These are phyloP conservation scores for Phytopythium aichiense DNA, from an alignment of 352 stramenopile species.

Conservation along the genomic window DNA sequence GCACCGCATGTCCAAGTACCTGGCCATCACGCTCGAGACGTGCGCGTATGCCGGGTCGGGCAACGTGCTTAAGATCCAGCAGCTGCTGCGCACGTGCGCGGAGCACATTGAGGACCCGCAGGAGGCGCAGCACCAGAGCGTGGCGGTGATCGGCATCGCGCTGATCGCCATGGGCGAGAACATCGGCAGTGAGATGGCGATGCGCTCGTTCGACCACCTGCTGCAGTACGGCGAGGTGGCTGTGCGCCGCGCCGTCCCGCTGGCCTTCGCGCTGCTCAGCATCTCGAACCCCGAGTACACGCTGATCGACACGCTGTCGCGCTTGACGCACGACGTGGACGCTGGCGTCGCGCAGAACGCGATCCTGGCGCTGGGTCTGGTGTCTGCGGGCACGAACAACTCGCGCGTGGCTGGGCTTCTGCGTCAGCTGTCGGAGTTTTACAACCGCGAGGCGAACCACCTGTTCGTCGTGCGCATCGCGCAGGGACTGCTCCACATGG, in stretches of 20 bases:
- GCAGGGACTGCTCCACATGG: constrained; percentile 98
- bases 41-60: constrained; percentile 98
- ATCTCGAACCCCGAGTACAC: constrained; percentile 98
- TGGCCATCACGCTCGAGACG: constrained; percentile 96
- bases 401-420: constrained; percentile 97
- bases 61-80: constrained; percentile 98
- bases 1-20: constrained; percentile 96
- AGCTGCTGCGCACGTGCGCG: constrained; percentile 96
- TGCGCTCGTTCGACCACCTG: constrained; percentile 98
- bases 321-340: constrained; percentile 98
- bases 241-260: constrained; percentile 95
- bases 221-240: constrained; percentile 99
- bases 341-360: constrained; percentile 95
- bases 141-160: constrained; percentile 96
- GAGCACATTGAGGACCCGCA: constrained; percentile 93
- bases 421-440: constrained; percentile 97
- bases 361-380: constrained; percentile 96
- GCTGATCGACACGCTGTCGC: constrained; percentile 95
- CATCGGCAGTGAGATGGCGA: constrained; percentile 97
- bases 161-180: constrained; percentile 98
- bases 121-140: constrained; percentile 87
- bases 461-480: constrained; percentile 99
- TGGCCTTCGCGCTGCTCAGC: constrained; percentile 95
- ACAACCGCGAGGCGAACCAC: constrained; percentile 96
- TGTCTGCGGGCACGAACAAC: constrained; percentile 99